These are phyloP conservation scores for Candida sakaeoensis DNA, from an alignment of 805 yeast genomes.

Conservation along the genomic window DNA sequence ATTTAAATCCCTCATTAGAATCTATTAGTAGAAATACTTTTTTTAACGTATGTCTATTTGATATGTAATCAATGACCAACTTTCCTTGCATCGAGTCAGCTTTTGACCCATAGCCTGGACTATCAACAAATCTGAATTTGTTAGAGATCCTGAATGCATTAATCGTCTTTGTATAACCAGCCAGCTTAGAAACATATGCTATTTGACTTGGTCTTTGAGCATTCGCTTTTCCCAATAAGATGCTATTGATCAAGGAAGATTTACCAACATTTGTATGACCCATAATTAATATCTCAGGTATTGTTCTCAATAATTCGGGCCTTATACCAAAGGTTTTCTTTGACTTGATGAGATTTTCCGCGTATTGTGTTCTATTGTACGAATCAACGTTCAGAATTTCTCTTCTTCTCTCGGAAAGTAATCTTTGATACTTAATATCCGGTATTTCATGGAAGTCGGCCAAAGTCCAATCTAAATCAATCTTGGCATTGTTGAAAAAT, in stretches of 20 bases:
- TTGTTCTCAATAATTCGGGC: slow-evolving; percentile 28
- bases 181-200: slow-evolving; percentile 53
- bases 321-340: slow-evolving; percentile 27
- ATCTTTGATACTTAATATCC: slow-evolving; percentile 39
- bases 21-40: slow-evolving; percentile 62
- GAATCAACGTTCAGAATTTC: slow-evolving; percentile 19
- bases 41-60: slow-evolving; percentile 48
- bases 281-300: slow-evolving; percentile 71
- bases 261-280: slow-evolving; percentile 90
- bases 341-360: slow-evolving; percentile 15
- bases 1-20: slow-evolving; percentile 55
- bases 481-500: slow-evolving; percentile 43
- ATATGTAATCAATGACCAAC: slow-evolving; percentile 60
- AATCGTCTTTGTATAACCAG: slow-evolving; percentile 61
- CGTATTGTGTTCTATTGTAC: slow-evolving; percentile 20
- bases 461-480: slow-evolving; percentile 59
- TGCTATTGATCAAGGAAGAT: slow-evolving; percentile 66
- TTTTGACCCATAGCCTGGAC: slow-evolving; percentile 86
- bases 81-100: slow-evolving; percentile 69
- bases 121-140: slow-evolving; percentile 65
- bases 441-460: slow-evolving; percentile 55
- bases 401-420: slow-evolving; percentile 15
- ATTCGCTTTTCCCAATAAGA: slow-evolving; percentile 40
- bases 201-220: slow-evolving; percentile 20
- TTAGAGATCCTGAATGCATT: slow-evolving; percentile 69